Percentiles rank a stretch among this genome's conserved stretches.
These are phyloP conservation scores for Dunaliella sp. DNA, from an alignment of 139 green algal genomes.

Conservation along the genomic window DNA sequence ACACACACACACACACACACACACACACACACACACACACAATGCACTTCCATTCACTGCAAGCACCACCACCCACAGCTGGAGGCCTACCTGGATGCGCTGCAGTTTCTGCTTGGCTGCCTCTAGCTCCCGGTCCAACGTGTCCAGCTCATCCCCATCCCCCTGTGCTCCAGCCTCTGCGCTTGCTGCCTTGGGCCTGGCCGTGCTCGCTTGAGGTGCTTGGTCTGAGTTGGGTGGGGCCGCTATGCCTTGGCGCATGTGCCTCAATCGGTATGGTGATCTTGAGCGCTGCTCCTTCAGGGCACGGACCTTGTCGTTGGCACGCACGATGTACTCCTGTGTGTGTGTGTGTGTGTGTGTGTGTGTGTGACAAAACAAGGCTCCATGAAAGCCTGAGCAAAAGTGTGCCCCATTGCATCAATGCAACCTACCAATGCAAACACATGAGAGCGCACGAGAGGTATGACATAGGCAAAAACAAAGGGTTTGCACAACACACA, in stretches of 20 bases:
- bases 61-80: no score
- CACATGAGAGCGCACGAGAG: not conserved
- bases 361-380: not conserved
- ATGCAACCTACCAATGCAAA: not conserved
- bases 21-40: not conserved
- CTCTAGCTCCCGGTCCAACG: constrained; percentile 35
- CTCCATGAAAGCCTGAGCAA: not conserved
- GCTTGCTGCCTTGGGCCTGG: not conserved
- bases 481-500: not conserved
- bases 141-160: not conserved
- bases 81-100: constrained; percentile 32
- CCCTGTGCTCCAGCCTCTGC: not conserved
- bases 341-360: not conserved
- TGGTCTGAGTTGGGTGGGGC: not conserved
- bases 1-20: not conserved
- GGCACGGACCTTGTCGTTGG: constrained; percentile 20
- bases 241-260: not conserved
- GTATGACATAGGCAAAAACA: not conserved
- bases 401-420: not conserved
- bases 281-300: not conserved
- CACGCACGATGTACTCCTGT: constrained; percentile 30
- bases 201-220: not conserved
- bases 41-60: constrained; percentile 16
- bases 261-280: not conserved
- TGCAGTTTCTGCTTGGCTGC: constrained; percentile 29